A percentile compares a stretch with the other conserved stretches of the same genome.
These are phyloP conservation scores for Leccinum barrowsii DNA, from an alignment of 768 basidiomycete species.

Conservation along the genomic window DNA sequence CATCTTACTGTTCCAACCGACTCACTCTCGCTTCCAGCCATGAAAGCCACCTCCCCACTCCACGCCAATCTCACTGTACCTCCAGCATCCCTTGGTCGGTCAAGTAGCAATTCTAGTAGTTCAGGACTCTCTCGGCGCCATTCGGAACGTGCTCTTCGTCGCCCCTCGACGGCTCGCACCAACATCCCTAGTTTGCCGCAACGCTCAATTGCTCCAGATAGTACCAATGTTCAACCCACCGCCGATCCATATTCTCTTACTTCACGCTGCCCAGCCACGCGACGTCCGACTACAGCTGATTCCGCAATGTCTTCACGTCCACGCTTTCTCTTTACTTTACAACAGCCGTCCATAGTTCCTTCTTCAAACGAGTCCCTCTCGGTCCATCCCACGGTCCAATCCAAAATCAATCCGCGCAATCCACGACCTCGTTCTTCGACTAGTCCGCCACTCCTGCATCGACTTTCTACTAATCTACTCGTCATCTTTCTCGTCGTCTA, in stretches of 20 bases:
- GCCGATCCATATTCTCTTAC: conserved; percentile 11
- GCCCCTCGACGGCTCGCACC: conserved; percentile 4
- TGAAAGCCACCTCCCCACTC: conserved; percentile 45
- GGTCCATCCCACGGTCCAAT: conserved; percentile 7
- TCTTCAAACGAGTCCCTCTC: conserved; percentile 6
- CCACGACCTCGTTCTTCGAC: conserved; percentile 34
- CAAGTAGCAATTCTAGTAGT: conserved; percentile 18
- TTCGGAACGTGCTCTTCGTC: conserved; percentile 33
- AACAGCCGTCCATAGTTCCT: conserved; percentile 17
- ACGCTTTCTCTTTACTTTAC: conserved; percentile 26
- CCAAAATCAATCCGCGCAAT: conserved; percentile 33
- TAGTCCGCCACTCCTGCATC: no score
- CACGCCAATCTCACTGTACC: conserved; percentile 28
- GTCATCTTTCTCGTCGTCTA: no score
- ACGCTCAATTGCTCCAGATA: not conserved
- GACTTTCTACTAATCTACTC: no score
- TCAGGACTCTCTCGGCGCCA: conserved; percentile 42
- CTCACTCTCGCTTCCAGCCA: conserved; percentile 35
- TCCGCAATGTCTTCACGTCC: conserved; percentile 31
- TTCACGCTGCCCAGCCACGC: conserved; percentile 16
- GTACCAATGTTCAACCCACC: conserved; percentile 13
- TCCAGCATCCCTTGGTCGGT: conserved; percentile 14
- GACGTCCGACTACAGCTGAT: conserved; percentile 43
- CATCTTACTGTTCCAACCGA: conserved; percentile 29
- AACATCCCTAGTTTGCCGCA: conserved; percentile 14